These are phyloP conservation scores for Saururus chinensis DNA, from an alignment of 164 flowering plant genomes.

Conservation along the genomic window DNA sequence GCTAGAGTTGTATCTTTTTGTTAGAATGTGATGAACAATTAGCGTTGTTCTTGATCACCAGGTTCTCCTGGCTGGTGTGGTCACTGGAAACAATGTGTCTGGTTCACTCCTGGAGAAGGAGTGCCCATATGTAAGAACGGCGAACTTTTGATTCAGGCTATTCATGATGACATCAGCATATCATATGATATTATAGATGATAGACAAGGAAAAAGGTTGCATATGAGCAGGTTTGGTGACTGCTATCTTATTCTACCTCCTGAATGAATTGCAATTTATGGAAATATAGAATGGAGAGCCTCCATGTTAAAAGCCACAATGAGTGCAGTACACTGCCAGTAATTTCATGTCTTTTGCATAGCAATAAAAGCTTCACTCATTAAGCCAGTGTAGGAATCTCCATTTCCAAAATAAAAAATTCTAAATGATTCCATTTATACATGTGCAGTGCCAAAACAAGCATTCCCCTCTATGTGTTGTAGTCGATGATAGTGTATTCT, in stretches of 20 bases:
- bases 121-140: slow-evolving; percentile 38
- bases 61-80: slow-evolving; percentile 78
- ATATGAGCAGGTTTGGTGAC: slow-evolving; percentile 5
- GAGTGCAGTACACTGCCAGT: slow-evolving; percentile 34
- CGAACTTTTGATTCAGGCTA: slow-evolving; percentile 50
- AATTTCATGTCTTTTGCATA: too few relatives aligned
- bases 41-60: slow-evolving; percentile 6
- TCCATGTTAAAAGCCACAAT: slow-evolving; percentile 38
- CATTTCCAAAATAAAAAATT: too few relatives aligned
- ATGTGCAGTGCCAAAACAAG: slow-evolving; percentile 55
- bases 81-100: slow-evolving; percentile 96
- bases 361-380: neutral
- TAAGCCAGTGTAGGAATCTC: neutral
- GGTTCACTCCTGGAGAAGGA: slow-evolving; percentile 65
- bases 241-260: slow-evolving; percentile 45
- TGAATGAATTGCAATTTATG: slow-evolving; percentile 81
- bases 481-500: slow-evolving; percentile 82
- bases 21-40: too few relatives aligned
- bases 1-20: neutral
- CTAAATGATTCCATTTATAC: too few relatives aligned
- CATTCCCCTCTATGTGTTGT: slow-evolving; percentile 50
- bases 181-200: slow-evolving; percentile 41
- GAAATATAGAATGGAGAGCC: slow-evolving; percentile 65
- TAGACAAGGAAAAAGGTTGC: slow-evolving; percentile 10
- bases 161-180: slow-evolving; percentile 53